phyloP scores from a whole-genome alignment of 2,329 filamentous ascomycete species.

The Alternaria viburni region DNA sequence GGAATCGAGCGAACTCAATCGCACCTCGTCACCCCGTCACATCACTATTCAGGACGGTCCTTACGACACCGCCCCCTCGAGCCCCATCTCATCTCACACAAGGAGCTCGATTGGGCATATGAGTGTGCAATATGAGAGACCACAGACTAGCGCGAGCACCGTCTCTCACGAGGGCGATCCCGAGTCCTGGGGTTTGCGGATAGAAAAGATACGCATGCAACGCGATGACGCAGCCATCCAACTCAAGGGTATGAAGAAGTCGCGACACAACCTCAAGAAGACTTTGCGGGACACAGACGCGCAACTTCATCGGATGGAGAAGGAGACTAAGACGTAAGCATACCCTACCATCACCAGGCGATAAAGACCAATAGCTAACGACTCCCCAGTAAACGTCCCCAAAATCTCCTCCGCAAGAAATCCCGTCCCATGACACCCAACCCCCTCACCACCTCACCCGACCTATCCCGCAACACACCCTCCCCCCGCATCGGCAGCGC shows the following conservation, averaged over 20 bases:
- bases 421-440: slow-evolving; percentile 11
- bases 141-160: slow-evolving; percentile 28
- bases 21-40: slow-evolving; percentile 12
- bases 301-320: slow-evolving; percentile 42
- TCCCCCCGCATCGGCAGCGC: neutral
- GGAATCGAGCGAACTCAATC: slow-evolving; percentile 12
- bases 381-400: slow-evolving; percentile 6
- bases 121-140: slow-evolving; percentile 19
- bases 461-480: neutral
- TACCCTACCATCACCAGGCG: neutral
- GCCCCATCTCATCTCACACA: slow-evolving; percentile 14
- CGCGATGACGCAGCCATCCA: slow-evolving; percentile 42
- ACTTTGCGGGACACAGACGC: slow-evolving; percentile 40
- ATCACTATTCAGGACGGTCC: slow-evolving; percentile 13
- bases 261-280: slow-evolving; percentile 38
- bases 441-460: neutral
- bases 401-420: slow-evolving; percentile 16
- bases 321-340: slow-evolving; percentile 26
- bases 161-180: slow-evolving; percentile 26
- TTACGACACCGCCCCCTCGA: slow-evolving; percentile 17
- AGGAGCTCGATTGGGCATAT: slow-evolving; percentile 14
- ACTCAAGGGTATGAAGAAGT: slow-evolving; percentile 41
- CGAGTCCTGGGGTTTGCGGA: slow-evolving; percentile 40
- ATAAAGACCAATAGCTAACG: neutral
- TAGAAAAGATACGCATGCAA: slow-evolving; percentile 44